phyloP scores from a whole-genome alignment of 306 rosid genomes.

The Benincasa hispida region DNA sequence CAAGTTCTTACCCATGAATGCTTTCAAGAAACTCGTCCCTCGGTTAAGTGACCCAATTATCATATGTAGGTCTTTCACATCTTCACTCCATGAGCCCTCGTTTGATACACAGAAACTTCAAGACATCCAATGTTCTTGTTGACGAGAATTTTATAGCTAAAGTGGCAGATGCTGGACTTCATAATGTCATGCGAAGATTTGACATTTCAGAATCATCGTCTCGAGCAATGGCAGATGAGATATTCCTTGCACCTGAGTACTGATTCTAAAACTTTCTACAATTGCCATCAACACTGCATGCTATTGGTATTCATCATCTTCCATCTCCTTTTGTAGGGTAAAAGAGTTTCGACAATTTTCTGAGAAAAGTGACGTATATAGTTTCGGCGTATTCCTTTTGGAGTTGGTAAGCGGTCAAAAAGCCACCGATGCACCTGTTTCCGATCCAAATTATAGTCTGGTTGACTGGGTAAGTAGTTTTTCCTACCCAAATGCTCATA shows the following conservation, averaged over 20 bases:
- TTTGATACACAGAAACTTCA: slow-evolving; percentile 75
- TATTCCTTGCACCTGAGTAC: slow-evolving; percentile 84
- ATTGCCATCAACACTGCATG: background rate
- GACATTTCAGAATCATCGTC: slow-evolving; percentile 63
- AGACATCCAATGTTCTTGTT: slow-evolving; percentile 82
- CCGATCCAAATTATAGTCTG: slow-evolving; percentile 38
- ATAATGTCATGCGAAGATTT: slow-evolving; percentile 57
- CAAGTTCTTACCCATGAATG: slow-evolving; percentile 28
- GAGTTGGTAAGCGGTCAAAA: slow-evolving; percentile 69
- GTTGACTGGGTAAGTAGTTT: slow-evolving; percentile 52
- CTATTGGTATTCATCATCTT: slow-evolving; percentile 5
- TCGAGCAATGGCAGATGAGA: slow-evolving; percentile 49
- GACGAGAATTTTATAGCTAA: slow-evolving; percentile 70
- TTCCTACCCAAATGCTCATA: background rate
- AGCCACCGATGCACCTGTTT: slow-evolving; percentile 40
- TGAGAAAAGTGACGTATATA: slow-evolving; percentile 79
- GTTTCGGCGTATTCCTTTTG: slow-evolving; percentile 75
- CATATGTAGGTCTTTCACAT: slow-evolving; percentile 59
- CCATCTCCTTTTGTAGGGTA: slow-evolving; percentile 45
- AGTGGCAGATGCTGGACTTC: slow-evolving; percentile 88
- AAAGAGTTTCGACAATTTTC: slow-evolving; percentile 76
- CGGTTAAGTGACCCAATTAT: slow-evolving; percentile 13
- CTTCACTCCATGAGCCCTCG: slow-evolving; percentile 81
- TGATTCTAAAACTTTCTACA: slow-evolving; percentile 10
- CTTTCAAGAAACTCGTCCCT: slow-evolving; percentile 28